Base-by-base conservation (phyloP, 169 alveolate species). In the Toxoplasma gondii region DNA sequence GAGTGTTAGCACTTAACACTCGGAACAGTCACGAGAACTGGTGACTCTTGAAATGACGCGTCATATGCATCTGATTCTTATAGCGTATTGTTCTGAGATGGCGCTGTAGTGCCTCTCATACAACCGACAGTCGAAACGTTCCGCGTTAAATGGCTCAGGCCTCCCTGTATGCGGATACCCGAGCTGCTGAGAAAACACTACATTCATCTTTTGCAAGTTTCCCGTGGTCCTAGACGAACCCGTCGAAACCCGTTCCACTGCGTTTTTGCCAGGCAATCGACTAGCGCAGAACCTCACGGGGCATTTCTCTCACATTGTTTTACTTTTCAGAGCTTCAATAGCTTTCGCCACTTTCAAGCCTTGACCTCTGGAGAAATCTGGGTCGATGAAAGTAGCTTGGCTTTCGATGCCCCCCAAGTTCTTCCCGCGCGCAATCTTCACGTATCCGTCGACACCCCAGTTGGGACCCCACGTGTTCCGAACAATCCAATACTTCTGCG, bases 391-490 rank as follows among this genome's bases (percentile, higher is more conserved):
- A 10, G 92, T 67, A 27, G 88, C 90, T 36, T 94, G 96, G 53
- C 80, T 78, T 44, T 94, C 96, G 45, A 94, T 90, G 38, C 96
- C 96, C 0, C 94, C 96, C n/a, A 88, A 45, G 78, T 94, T 94
- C 39, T 49, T 91, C 22, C 98, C 98, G 12, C 98, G 80, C 2
- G 91, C 93, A 27, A 98, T 95, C 70, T 97, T 96, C 94, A 97
- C 94, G 96, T 95, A 98, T 49, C 99, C 99, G 22, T 91, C 24
- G 81, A 96, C 97, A 31, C 99, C 99, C 99, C 99, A 98, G 31
- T 67, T 24, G 10, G 96, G 91, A 24, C 99, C 99, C 99, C 99
- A 98, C 19, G 99, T 97, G 96, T 98, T 98, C 94, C 97, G 96
- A 10, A 97, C 98, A 58, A 97, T 95, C 98, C 98, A 98, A 95